phyloP scores from a whole-genome alignment of 176 grass and related monocot species.

The Dactylis glomerata region DNA sequence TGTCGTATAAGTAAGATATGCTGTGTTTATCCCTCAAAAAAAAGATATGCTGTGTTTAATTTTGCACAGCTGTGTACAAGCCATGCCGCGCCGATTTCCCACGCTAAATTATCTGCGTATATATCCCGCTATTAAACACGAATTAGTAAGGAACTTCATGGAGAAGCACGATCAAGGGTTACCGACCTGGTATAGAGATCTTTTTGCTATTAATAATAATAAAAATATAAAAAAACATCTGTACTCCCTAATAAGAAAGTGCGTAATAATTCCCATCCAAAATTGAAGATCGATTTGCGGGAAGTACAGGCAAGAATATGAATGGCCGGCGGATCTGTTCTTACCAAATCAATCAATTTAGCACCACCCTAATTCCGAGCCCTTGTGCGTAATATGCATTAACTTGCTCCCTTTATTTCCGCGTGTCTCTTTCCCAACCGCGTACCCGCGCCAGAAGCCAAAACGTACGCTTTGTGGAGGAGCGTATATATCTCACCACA shows the following conservation, averaged over 20 bases:
- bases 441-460: not conserved
- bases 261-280: not conserved
- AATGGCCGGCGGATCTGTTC: not conserved
- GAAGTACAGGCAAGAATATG: not conserved
- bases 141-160: not conserved
- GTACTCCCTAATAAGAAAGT: too few species aligned
- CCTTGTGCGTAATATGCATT: not conserved
- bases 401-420: not conserved
- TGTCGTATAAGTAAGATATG: not conserved
- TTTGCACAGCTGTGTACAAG: not conserved
- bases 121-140: not conserved
- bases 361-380: not conserved
- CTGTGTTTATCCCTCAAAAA: too few species aligned
- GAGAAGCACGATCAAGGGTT: not conserved
- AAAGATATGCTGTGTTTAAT: not conserved
- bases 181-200: not conserved
- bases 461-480: not conserved
- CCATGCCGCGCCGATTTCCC: too few species aligned
- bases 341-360: not conserved
- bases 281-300: not conserved
- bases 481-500: not conserved
- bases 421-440: not conserved
- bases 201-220: not conserved
- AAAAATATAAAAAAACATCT: not conserved
- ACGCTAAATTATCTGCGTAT: not conserved